Base-by-base conservation (phyloP, 495 filamentous ascomycete genomes). In the Hypoxylon perforatum region DNA sequence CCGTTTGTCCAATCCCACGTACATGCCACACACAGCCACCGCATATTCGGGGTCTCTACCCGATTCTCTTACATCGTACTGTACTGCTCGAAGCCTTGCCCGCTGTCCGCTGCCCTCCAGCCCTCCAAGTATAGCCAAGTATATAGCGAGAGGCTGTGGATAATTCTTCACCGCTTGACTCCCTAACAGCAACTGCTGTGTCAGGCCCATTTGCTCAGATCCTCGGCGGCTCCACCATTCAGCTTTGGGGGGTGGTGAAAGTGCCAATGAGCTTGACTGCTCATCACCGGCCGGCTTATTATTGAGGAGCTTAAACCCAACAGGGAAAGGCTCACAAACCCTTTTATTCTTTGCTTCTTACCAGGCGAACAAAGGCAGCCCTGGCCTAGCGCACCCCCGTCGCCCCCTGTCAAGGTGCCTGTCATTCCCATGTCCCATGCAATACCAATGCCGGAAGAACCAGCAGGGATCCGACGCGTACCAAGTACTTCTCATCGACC, bases 91-190 rank as follows among this genome's bases (percentile, higher is more conserved):
- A 44, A 64, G 55, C 60, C 55, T 69, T 50, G 48, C 42, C n/a
- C n/a, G n/a, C n/a, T n/a, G n/a, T n/a, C n/a, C n/a, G n/a, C n/a
- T n/a, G n/a, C n/a, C n/a, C n/a, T n/a, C n/a, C n/a, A n/a, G 47
- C 23, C 19, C 60, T 33, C 35, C 17, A 48, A 57, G 17, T 3
- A 46, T n/a, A n/a, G n/a, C 18, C 3, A 17, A 5, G 8, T 4
- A 2, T 14, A 46, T 53, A 39, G 41, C 50, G 39, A 68, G 61
- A 51, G 61, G 54, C 56, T 66, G 61, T 70, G 70, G 66, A 75
- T 70, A 69, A 66, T 69, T 49, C 72, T 71, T 75, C 72, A 75
- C 72, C 72, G 72, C 72, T 73, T 70, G 48, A 67, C 68, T 62
- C 52, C 51, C 44, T 41, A 56, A 61, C 44, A 30, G 59, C 63